Evolutionary conservation across 257 asterid genomes (phyloP).

Genomic region (Jacaranda copaia): DNA sequence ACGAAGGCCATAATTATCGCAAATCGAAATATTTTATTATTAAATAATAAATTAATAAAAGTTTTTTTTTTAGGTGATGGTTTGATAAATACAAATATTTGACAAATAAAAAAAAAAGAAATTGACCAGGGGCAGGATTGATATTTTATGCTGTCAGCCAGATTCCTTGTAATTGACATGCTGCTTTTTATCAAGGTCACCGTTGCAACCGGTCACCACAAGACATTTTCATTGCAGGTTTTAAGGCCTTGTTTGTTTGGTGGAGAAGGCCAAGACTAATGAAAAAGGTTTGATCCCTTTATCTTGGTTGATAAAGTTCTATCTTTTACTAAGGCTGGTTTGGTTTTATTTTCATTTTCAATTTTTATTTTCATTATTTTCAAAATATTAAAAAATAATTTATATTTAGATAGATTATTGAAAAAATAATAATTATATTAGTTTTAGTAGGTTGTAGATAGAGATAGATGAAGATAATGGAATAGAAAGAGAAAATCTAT

Average conservation of each 20-base stretch:
- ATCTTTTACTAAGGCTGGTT: no score
- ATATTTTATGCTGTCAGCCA: conserved; percentile 55
- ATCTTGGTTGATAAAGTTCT: not conserved
- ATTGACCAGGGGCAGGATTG: conserved; percentile 50
- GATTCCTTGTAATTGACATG: conserved; percentile 61
- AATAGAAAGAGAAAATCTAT: no score
- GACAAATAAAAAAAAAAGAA: conserved; percentile 24
- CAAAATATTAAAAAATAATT: no score
- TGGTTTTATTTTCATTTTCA: no score
- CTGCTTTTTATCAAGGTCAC: conserved; percentile 48
- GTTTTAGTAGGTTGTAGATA: no score
- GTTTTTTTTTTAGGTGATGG: no score
- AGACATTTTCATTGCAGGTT: conserved; percentile 16
- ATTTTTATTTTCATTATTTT: no score
- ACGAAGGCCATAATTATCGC: conserved; percentile 33
- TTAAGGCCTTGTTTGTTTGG: conserved; percentile 26
- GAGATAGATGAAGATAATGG: no score
- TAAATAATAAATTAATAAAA: not conserved
- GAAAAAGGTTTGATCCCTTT: no score
- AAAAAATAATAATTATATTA: no score
- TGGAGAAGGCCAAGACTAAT: not conserved
- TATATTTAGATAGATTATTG: no score
- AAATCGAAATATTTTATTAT: not conserved
- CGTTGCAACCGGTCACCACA: conserved; percentile 41
- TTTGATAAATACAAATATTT: no score